Percentiles rank a stretch among this genome's conserved stretches.
Evolutionary conservation across 768 basidiomycete genomes (phyloP).

Genomic region (Macrolepiota fuliginosa): DNA sequence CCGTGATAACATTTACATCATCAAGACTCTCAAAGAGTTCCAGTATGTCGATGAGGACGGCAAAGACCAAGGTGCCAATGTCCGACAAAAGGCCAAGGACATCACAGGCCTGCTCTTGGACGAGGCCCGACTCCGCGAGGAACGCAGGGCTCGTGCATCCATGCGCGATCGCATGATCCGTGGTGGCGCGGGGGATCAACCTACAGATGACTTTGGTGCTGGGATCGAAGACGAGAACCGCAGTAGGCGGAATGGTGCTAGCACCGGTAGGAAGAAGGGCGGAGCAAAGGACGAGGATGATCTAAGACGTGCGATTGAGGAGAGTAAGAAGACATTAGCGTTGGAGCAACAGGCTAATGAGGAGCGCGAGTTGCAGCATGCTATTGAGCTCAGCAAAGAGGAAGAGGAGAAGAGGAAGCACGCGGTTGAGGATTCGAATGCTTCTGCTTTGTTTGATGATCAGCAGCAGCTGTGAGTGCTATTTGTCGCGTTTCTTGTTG

Average conservation of each 20-base stretch:
- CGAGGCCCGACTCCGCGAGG: conserved; percentile 78
- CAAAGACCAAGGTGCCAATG: conserved; percentile 98
- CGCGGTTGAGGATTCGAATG: conserved; percentile 72
- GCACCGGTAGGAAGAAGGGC: conserved; percentile 22
- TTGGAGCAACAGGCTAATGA: conserved; percentile 71
- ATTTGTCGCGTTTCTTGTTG: background rate
- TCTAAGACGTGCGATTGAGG: conserved; percentile 82
- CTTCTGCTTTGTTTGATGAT: conserved; percentile 82
- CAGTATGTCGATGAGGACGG: conserved; percentile 94
- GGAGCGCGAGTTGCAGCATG: conserved; percentile 82
- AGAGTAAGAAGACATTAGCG: conserved; percentile 72
- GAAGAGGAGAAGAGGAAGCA: conserved; percentile 79
- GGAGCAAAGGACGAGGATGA: conserved; percentile 75
- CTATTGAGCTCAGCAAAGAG: conserved; percentile 84
- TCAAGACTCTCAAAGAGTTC: conserved; percentile 99
- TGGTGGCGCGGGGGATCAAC: conserved; percentile 41
- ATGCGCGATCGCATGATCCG: conserved; percentile 96
- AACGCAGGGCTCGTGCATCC: conserved; percentile 76
- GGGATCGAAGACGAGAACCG: conserved; percentile 44
- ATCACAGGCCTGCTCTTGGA: conserved; percentile 93
- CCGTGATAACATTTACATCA: conserved; percentile 93
- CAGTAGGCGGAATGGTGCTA: conserved; percentile 27
- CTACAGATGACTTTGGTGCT: conserved; percentile 20
- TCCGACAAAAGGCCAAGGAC: conserved; percentile 96
- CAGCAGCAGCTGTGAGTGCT: conserved; percentile 67